Evolutionary conservation across 2,329 filamentous ascomycete genomes (phyloP), one percentile per base, ranked within the genome.

Genomic region (Fusarium pseudograminearum): DNA sequence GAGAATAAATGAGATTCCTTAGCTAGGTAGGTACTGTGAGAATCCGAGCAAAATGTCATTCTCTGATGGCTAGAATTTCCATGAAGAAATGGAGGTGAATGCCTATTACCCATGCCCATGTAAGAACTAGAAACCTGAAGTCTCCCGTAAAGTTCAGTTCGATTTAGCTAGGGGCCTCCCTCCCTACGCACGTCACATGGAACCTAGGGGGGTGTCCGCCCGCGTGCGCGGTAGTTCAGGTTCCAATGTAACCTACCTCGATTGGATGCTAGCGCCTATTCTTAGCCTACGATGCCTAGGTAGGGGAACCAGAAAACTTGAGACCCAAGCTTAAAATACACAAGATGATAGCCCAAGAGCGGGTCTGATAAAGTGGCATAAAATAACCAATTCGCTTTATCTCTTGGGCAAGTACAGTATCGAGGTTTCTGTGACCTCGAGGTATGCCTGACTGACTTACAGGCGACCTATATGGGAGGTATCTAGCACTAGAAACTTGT

Each of bases 151-250:
- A 40, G 44, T 67, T 57, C 24, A 51, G 33, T 36, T 28, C 47
- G n/a, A n/a, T 26, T 38, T 42, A 42, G 42, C 28, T 28, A 34
- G 26, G 26, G 9, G 10, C 26, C 26, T 28, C 26, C 59, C n/a
- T 40, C 9, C 36, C 22, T 36, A 64, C 38, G 57, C 51, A 57
- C 56, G 62, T 67, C 65, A 67, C 65, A 67, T 48, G 47, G 33
- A 40, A 46, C 14, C 14, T 24, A 10, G 45, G 22, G 34, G 31
- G 61, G 60, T 20, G 22, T 5, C 22, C 60, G 47, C 36, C 58
- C 47, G 59, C 48, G 48, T 64, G 65, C 52, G 65, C 61, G 61
- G 67, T 69, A 69, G 57, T 69, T 69, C 65, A 67, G 56, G 51
- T 69, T 61, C 53, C 53, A 68, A 50, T 51, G 60, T 31, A 55